Evolutionary conservation across 176 grass and related monocot genomes (phyloP), one percentile per base, ranked within the genome.

Genomic region (Oryza longistaminata): DNA sequence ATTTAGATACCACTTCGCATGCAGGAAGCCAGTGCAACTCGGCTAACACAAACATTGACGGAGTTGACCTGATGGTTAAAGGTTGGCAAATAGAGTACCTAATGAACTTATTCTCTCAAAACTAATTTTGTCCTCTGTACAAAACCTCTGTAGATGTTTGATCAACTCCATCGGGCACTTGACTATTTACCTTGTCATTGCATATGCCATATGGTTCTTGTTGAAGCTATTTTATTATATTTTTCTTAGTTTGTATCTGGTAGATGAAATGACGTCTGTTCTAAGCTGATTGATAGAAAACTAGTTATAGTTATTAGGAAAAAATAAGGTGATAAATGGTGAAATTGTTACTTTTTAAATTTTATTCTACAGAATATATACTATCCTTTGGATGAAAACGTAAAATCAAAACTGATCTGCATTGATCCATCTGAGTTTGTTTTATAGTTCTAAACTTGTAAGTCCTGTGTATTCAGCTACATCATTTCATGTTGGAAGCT

Each of bases 21-120:
- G 70, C 91, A 98, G 96, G 93, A 81, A 98, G 96, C 87, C 80
- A 96, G 65, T 94, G 96, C 70, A 98, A 98, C 87, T 95, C 96
- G 68, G 93, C 90, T 71, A n/a, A 95, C 86, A 15, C 88, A 95
- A 74, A 98, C 96, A 83, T 98, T 86, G 96, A 98, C 1, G 96
- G 96, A 78, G 96, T 98, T 81, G 96, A 98, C 76, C 83, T 94
- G 88, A 98, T 98, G 96, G 96, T 42, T 93, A 98, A 87, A 95
- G 96, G 70, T 85, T 98, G 83, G 93, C 93, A 3, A 85, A 96
- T 13, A 93, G 96, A 93, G 96, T 98, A 94, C 64, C 67, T 79
- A 45, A 66, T 69, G 14, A n/a, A 94, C 53, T 71, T 79, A 46
- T 58, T 69, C 6, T n/a, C 64, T 53, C 58, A n/a, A 77, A 12